Base-by-base conservation (phyloP, 257 asterid species). In the Nicotiana tabacum region DNA sequence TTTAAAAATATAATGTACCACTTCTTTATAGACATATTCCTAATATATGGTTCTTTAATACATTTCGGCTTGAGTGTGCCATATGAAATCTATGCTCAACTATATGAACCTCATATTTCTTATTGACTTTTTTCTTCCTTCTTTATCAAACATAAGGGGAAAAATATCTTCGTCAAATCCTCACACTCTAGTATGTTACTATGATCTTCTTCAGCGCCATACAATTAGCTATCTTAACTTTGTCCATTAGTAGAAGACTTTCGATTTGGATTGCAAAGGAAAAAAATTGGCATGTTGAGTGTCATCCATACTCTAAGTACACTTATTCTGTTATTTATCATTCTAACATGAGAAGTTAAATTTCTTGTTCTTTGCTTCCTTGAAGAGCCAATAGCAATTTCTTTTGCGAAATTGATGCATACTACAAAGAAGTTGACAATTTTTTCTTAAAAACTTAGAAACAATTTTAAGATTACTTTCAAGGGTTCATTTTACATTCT, bases 181-280 rank as follows among this genome's bases (percentile, higher is more conserved):
- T 4, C 37, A 91, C 84, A n/a, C n/a, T 92, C 94, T 1, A 89
- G 90, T 92, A 95, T 2, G 95, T 93, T 15, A 86, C 91, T 83
- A 88, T 92, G 95, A 77, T 95, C 43, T 87, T 83, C 78, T 94
- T 94, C 81, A 90, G 98, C 24, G 90, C 94, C 37, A 3, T 91
- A 13, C 94, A 93, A 69, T 88, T 92, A 4, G 92, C 97, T 32
- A 11, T 89, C 39, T 84, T 94, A 27, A 83, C 90, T 30, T 70
- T 82, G 17, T 87, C 86, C 18, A 82, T 89, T 6, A 84, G 88
- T 67, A 86, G 92, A 85, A 84, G 82, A 9, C 80, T 87, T 39
- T 86, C 95, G 11, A 29, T 90, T 33, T 91, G 98, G 97, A 24
- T 78, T 46, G 61, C 88, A 78, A 81, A 64, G 83, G 85, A 87